Percentiles rank a stretch among this genome's conserved stretches.
Conservation (phyloP, 2,329 filamentous ascomycete genomes). For the Ophiognomonia clavigignenti-juglandacearum region DNA sequence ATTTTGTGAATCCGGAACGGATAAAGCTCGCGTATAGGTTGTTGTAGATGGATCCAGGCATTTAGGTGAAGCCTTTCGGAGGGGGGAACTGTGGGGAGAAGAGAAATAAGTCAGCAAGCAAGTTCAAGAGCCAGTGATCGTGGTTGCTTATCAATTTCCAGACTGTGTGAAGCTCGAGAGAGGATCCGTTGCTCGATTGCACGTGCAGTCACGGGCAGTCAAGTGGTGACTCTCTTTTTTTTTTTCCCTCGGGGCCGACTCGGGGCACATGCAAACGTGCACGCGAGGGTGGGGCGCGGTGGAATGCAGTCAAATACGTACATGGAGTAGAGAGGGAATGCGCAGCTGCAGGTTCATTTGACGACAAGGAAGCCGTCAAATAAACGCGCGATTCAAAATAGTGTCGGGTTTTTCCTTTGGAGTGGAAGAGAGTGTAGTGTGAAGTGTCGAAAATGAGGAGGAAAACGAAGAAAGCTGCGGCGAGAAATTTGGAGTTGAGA, state of each 20-base stretch:
- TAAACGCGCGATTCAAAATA: slow-evolving; percentile 68
- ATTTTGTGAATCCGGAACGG: slow-evolving; percentile 95
- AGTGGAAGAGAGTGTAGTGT: slow-evolving; percentile 6
- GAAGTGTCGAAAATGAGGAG: background rate
- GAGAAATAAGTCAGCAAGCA: background rate
- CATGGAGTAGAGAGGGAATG: slow-evolving; percentile 56
- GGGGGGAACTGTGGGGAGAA: slow-evolving; percentile 32
- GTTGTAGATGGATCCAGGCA: slow-evolving; percentile 66
- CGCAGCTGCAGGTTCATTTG: slow-evolving; percentile 96
- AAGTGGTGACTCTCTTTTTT: background rate
- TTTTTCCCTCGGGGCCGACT: background rate
- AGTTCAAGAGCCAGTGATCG: too few relatives aligned
- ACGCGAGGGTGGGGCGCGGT: slow-evolving; percentile 2
- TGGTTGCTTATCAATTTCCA: too few relatives aligned
- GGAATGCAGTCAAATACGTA: slow-evolving; percentile 38
- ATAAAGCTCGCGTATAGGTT: slow-evolving; percentile 75
- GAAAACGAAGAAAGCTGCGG: background rate
- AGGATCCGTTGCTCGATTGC: too few relatives aligned
- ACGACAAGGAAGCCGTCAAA: slow-evolving; percentile 82
- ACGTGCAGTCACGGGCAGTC: too few relatives aligned
- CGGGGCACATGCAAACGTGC: slow-evolving; percentile 2
- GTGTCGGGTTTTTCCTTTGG: slow-evolving; percentile 14
- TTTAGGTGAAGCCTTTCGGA: slow-evolving; percentile 75
- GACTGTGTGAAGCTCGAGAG: too few relatives aligned
- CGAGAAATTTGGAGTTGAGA: slow-evolving; percentile 15